These are phyloP conservation scores for Pythium scleroteichum DNA, from an alignment of 352 stramenopile species.

Conservation along the genomic window DNA sequence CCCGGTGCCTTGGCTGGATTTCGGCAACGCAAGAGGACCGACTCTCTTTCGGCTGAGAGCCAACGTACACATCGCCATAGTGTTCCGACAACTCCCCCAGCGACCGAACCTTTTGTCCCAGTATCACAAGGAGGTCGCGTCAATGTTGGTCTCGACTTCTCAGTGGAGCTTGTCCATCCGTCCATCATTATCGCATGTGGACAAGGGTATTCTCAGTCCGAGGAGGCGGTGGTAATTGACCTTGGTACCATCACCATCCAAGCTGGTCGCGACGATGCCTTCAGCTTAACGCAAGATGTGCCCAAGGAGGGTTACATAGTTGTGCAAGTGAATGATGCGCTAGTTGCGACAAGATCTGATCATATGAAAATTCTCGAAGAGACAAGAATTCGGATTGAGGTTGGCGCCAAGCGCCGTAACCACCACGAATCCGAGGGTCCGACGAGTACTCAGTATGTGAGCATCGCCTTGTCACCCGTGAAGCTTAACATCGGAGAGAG, in stretches of 20 bases:
- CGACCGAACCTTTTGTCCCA: not conserved
- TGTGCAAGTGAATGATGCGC: slow-evolving; percentile 9
- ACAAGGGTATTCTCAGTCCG: slow-evolving; percentile 14
- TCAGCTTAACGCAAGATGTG: not conserved
- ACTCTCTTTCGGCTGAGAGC: slow-evolving; percentile 21
- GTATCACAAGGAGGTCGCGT: not conserved
- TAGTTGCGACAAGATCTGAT: slow-evolving; percentile 22
- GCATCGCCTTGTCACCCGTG: slow-evolving; percentile 16
- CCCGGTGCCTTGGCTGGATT: not conserved
- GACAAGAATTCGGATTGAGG: slow-evolving; percentile 32
- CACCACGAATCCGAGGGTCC: not conserved
- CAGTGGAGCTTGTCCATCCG: slow-evolving; percentile 42
- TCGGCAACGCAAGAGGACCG: slow-evolving; percentile 12
- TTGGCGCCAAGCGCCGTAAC: not conserved
- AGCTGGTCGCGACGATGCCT: slow-evolving; percentile 6
- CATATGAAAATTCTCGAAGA: slow-evolving; percentile 25
- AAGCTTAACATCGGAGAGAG: slow-evolving; percentile 27
- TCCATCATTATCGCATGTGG: slow-evolving; percentile 48
- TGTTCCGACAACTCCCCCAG: not conserved
- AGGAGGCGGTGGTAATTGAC: slow-evolving; percentile 48
- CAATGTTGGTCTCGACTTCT: slow-evolving; percentile 4
- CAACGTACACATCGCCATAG: slow-evolving; percentile 6
- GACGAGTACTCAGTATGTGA: not conserved
- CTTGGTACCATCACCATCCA: slow-evolving; percentile 43
- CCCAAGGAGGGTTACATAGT: not conserved